Conservation (phyloP, 495 filamentous ascomycete species). For the Hypoxylon fuscum region DNA sequence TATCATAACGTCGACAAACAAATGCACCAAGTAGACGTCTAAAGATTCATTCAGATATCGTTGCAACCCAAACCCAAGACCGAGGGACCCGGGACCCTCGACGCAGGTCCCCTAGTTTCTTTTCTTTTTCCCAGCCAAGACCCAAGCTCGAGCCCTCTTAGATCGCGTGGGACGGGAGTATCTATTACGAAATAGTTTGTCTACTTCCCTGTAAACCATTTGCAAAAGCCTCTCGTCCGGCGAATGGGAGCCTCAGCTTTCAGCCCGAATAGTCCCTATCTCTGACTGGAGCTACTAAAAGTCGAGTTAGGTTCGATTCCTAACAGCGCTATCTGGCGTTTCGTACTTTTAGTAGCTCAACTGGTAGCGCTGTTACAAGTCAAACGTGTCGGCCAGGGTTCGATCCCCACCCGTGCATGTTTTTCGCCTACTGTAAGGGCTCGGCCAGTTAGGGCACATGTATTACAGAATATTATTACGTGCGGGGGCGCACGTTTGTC, state of each 20-base stretch:
- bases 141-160: constrained; percentile 30
- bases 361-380: too few species aligned
- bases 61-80: constrained; percentile 18
- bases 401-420: too few species aligned
- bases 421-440: too few species aligned
- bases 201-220: constrained; percentile 38
- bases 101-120: constrained; percentile 29
- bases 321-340: too few species aligned
- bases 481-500: too few species aligned
- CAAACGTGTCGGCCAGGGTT: too few species aligned
- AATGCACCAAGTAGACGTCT: neutral
- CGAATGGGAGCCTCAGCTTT: constrained; percentile 33
- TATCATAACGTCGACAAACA: constrained; percentile 1
- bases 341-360: too few species aligned
- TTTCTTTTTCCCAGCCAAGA: constrained; percentile 24
- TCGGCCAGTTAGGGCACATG: too few species aligned
- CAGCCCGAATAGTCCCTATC: constrained; percentile 41
- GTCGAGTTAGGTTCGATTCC: too few species aligned
- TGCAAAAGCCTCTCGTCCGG: constrained; percentile 22
- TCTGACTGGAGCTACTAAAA: too few species aligned
- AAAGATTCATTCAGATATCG: neutral
- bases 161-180: constrained; percentile 39
- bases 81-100: constrained; percentile 31
- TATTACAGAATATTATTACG: too few species aligned
- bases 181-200: constrained; percentile 43